Percentiles rank a stretch among this genome's conserved stretches.
Evolutionary conservation across 495 filamentous ascomycete species (phyloP).

Genomic region (Xylaria scruposa): DNA sequence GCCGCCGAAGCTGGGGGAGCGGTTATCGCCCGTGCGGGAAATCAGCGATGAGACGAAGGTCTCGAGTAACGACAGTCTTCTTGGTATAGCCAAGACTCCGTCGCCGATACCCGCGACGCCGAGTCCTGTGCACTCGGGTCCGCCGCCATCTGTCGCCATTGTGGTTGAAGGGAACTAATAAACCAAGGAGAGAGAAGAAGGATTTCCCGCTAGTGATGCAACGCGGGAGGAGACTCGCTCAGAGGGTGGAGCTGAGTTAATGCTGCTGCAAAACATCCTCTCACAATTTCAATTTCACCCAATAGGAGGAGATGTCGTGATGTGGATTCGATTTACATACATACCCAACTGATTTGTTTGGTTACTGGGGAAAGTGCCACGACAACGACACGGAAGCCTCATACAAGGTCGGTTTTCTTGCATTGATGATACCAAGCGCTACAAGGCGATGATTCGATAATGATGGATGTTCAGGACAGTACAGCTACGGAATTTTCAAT

Average conservation of each 20-base stretch:
- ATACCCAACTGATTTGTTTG: background rate
- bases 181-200: background rate
- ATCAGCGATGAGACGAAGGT: constrained; percentile 38
- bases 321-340: background rate
- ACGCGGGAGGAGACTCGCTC: background rate
- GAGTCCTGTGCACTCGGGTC: constrained; percentile 23
- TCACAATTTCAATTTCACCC: background rate
- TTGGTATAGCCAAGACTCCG: constrained; percentile 17
- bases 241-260: background rate
- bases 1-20: constrained; percentile 26
- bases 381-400: background rate
- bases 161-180: background rate
- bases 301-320: background rate
- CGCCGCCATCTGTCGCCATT: background rate
- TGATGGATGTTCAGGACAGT: background rate
- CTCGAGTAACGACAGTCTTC: constrained; percentile 27
- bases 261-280: background rate
- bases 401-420: background rate
- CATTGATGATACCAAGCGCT: constrained; percentile 9
- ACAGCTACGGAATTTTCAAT: background rate
- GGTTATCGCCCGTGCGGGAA: constrained; percentile 25
- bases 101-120: constrained; percentile 29
- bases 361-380: background rate
- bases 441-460: background rate
- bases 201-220: background rate